Base-by-base conservation (phyloP, 1,284 basidiomycete genomes). In the Vanrija sp. region DNA sequence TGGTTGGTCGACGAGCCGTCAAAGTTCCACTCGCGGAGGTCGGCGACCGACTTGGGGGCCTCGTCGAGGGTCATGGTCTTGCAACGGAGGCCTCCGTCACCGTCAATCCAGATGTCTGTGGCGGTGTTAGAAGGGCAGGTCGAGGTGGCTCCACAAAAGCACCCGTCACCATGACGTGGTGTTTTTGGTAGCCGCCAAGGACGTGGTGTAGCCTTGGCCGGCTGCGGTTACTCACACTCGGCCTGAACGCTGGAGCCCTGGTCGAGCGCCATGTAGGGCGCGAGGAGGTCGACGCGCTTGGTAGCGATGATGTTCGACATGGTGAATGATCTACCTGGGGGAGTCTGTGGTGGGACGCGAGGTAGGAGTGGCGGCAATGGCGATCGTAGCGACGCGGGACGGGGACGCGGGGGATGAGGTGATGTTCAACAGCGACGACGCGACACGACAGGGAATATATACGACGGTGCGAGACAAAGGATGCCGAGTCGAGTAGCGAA, bases 1-100 rank as follows among this genome's bases (percentile, higher is more conserved):
- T 96, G 94, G 78, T 89, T 89, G 71, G 93, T 97, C 42, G 91
- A 95, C 36, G 93, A 96, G 66, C 95, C 95, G 77, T 98, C 95
- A 73, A 98, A 98, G 83, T 98, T 96, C 95, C 95, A 98, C 78
- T 91, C 88, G 68, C 88, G 89, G 71, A 76, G 66, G 54, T 76
- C 75, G 53, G 69, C 61, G 35, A 76, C 72, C 31, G 67, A 66
- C 22, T 59, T 53, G 58, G 72, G 72, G 31, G 68, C 53, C 53
- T 68, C 62, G 47, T 71, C 67, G 46, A 74, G 64, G 52, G 75
- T 75, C 72, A 87, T 95, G 61, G 92, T 96, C 82, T 97, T 97
- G 67, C 85, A 93, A 75, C 93, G 89, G 63, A 96, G 83, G 64
- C 89, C 93, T 63, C 83, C 82, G 74, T 94, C 88, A 63, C 91